phyloP scores from a whole-genome alignment of 129 eudicot genomes.

The Pittosporum tobira region DNA sequence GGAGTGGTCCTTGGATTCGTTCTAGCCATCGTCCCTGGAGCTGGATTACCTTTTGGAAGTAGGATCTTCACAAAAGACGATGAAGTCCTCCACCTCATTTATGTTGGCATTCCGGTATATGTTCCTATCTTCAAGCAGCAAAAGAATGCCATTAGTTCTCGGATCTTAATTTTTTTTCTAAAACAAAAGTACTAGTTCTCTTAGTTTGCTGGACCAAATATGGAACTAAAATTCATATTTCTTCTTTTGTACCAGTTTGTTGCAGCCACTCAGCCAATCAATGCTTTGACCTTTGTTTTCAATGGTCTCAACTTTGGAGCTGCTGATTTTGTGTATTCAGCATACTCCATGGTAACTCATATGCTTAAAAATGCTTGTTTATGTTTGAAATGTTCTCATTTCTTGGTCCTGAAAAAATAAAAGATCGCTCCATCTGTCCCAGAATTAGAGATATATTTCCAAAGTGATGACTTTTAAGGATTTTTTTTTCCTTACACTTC shows the following conservation, averaged over 20 bases:
- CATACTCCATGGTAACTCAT: constrained; percentile 51
- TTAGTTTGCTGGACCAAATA: too few species aligned
- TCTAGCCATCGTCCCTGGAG: constrained; percentile 45
- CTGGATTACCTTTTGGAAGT: constrained; percentile 59
- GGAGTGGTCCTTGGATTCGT: constrained; percentile 62
- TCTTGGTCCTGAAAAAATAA: too few species aligned
- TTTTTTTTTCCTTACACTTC: too few species aligned
- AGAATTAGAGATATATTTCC: too few species aligned
- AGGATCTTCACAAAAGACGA: constrained; percentile 50
- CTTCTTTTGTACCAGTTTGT: constrained; percentile 31
- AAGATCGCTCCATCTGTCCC: too few species aligned
- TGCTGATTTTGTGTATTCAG: constrained; percentile 56
- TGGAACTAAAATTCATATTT: too few species aligned
- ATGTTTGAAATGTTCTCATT: too few species aligned
- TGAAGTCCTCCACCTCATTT: constrained; percentile 38
- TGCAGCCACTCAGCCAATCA: constrained; percentile 61
- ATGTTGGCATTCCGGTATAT: constrained; percentile 56
- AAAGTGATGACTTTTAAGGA: too few species aligned
- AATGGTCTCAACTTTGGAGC: constrained; percentile 60
- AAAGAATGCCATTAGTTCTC: too few species aligned
- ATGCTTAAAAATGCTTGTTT: too few species aligned
- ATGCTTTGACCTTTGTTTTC: constrained; percentile 55
- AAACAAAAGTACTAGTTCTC: too few species aligned
- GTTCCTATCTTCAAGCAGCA: neutral
- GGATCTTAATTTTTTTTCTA: too few species aligned